These are phyloP conservation scores for Creolimax fragrantissima DNA, from an alignment of 78 protist genomes.

Conservation along the genomic window DNA sequence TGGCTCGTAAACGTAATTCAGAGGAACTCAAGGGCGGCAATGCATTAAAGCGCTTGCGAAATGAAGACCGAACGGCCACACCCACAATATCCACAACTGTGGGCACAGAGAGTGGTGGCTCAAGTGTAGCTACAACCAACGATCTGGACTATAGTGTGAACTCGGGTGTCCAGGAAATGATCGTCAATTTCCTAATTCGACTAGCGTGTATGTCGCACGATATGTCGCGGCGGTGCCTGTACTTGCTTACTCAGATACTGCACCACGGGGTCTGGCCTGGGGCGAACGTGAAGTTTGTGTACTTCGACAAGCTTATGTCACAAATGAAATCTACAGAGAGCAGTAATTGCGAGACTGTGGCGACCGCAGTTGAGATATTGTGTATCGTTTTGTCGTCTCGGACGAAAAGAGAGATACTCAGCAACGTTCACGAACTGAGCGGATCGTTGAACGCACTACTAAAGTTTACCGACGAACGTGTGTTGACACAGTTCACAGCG, in stretches of 20 bases:
- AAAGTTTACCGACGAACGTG: background rate
- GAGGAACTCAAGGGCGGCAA: too few relatives aligned
- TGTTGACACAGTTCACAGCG: background rate
- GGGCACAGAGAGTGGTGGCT: too few relatives aligned
- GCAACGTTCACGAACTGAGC: background rate
- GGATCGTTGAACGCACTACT: background rate
- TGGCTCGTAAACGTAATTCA: too few relatives aligned
- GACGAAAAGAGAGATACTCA: background rate
- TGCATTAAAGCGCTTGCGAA: too few relatives aligned
- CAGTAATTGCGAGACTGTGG: background rate
- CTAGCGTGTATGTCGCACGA: conserved; percentile 17
- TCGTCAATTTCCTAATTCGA: conserved; percentile 33
- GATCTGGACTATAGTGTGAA: background rate
- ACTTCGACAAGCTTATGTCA: conserved; percentile 37
- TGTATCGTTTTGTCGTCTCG: background rate
- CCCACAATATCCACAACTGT: background rate
- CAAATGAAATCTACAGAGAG: background rate
- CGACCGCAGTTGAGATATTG: background rate
- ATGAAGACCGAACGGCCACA: too few relatives aligned
- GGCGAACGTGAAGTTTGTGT: conserved; percentile 39
- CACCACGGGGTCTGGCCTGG: conserved; percentile 43
- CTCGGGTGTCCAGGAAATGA: conserved; percentile 17
- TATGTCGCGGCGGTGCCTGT: background rate
- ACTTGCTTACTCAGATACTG: background rate
- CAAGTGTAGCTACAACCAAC: too few relatives aligned